These are phyloP conservation scores for Russula lepida DNA, from an alignment of 768 basidiomycete species.

Conservation along the genomic window DNA sequence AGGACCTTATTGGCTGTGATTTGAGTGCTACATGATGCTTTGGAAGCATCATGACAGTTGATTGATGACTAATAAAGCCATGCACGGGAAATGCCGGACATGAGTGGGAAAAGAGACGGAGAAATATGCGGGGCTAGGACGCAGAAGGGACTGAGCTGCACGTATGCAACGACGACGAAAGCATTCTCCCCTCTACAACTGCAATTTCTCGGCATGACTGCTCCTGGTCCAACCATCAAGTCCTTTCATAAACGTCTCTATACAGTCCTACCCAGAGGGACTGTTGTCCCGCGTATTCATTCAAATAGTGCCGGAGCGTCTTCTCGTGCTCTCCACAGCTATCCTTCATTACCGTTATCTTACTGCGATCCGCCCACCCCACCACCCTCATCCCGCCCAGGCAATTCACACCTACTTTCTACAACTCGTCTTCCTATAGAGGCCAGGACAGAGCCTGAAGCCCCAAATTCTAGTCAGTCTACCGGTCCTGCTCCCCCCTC, in stretches of 20 bases:
- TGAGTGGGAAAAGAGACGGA: background rate
- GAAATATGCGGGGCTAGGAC: background rate
- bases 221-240: conserved; percentile 38
- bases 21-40: too few species aligned
- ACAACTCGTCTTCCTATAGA: conserved; percentile 40
- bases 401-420: conserved; percentile 33
- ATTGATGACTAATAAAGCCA: too few species aligned
- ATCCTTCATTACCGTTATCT: conserved; percentile 29
- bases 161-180: background rate
- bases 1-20: too few species aligned
- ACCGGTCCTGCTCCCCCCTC: conserved; percentile 30
- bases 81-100: background rate
- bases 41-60: too few species aligned
- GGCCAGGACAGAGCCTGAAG: conserved; percentile 38
- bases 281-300: conserved; percentile 32
- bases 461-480: conserved; percentile 26
- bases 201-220: conserved; percentile 25
- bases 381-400: conserved; percentile 32
- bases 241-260: conserved; percentile 46
- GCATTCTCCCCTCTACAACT: background rate
- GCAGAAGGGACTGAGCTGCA: background rate
- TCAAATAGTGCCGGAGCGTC: conserved; percentile 35
- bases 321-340: conserved; percentile 37
- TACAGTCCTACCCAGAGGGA: conserved; percentile 34
- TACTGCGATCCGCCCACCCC: conserved; percentile 37